These are phyloP conservation scores for Cephaloascus fragrans DNA, from an alignment of 805 yeast species.

Conservation along the genomic window DNA sequence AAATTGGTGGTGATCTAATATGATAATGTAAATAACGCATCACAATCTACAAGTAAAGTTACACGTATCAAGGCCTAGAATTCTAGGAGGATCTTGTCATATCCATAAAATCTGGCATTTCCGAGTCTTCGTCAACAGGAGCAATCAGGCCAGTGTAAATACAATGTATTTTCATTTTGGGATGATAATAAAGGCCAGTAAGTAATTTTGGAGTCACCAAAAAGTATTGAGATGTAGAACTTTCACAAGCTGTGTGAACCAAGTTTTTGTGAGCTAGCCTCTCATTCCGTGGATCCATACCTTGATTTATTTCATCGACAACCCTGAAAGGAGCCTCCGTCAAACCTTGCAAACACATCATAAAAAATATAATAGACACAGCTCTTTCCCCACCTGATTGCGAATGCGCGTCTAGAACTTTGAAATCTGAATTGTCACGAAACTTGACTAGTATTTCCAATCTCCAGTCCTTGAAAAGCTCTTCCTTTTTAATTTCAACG, in stretches of 20 bases:
- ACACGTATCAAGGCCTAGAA: no score
- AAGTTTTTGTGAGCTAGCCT: conserved; percentile 75
- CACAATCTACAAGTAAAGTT: no score
- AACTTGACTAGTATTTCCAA: conserved; percentile 79
- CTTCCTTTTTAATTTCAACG: conserved; percentile 47
- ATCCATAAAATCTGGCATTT: not conserved
- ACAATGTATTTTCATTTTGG: conserved; percentile 77
- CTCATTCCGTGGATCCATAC: conserved; percentile 94
- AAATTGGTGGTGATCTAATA: no score
- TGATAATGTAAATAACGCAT: no score
- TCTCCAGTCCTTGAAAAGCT: conserved; percentile 66
- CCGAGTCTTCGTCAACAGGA: not conserved
- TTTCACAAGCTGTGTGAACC: conserved; percentile 70
- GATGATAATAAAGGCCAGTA: conserved; percentile 67
- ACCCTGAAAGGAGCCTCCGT: conserved; percentile 88
- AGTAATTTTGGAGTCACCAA: conserved; percentile 87
- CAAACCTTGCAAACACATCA: conserved; percentile 83
- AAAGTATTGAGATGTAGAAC: conserved; percentile 67
- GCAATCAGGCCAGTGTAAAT: conserved; percentile 32
- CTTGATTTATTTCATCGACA: conserved; percentile 97
- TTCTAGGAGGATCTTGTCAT: not conserved
- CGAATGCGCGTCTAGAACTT: conserved; percentile 69
- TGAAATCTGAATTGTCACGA: conserved; percentile 64
- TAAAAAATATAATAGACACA: conserved; percentile 82
- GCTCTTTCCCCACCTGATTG: conserved; percentile 99